These are phyloP conservation scores for Breynia disticha DNA, from an alignment of 441 rosid species.

Conservation along the genomic window DNA sequence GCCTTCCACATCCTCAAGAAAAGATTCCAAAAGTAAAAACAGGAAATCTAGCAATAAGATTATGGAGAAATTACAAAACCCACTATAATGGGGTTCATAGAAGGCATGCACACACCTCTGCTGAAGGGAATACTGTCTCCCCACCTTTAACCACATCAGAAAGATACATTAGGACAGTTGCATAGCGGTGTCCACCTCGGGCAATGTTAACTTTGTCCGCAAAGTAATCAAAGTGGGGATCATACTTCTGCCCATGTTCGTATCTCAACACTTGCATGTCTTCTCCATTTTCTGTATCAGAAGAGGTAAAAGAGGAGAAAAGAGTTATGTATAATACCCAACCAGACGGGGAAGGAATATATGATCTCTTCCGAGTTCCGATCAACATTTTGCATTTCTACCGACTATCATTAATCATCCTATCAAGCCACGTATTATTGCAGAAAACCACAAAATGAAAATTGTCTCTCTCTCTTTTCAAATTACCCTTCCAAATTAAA, in stretches of 20 bases:
- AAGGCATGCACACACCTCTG: slow-evolving; percentile 48
- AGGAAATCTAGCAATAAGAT: background rate
- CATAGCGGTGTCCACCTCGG: slow-evolving; percentile 88
- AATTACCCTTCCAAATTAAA: too few relatives aligned
- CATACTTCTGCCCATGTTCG: slow-evolving; percentile 85
- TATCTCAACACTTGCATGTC: slow-evolving; percentile 83
- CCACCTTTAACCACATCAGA: slow-evolving; percentile 83
- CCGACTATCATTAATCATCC: too few relatives aligned
- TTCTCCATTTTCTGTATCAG: slow-evolving; percentile 73
- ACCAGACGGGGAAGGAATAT: too few relatives aligned
- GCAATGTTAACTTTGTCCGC: slow-evolving; percentile 81
- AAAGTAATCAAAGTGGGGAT: slow-evolving; percentile 84
- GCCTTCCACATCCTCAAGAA: too few relatives aligned
- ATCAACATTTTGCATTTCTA: too few relatives aligned
- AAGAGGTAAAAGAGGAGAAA: slow-evolving; percentile 5
- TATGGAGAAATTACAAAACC: background rate
- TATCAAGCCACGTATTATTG: too few relatives aligned
- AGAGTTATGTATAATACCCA: background rate
- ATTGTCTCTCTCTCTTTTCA: too few relatives aligned
- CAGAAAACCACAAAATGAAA: too few relatives aligned
- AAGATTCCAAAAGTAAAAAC: too few relatives aligned
- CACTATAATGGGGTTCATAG: background rate
- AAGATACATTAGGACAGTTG: slow-evolving; percentile 89
- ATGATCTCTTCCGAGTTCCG: too few relatives aligned
- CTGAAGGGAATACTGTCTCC: slow-evolving; percentile 84